These are phyloP conservation scores for Isatis lusitanica DNA, from an alignment of 441 rosid species.

Conservation along the genomic window DNA sequence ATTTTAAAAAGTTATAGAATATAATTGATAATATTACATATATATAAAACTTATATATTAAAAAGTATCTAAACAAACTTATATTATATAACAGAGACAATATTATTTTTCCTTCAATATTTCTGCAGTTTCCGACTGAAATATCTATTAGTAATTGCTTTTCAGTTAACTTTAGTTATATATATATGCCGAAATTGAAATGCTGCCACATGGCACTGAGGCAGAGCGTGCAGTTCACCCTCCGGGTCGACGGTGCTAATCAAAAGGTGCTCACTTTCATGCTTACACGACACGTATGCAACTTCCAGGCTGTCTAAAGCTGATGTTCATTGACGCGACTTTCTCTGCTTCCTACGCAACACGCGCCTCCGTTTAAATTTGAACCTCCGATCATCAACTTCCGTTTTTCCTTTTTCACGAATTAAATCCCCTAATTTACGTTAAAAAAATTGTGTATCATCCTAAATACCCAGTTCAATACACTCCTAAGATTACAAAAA, in stretches of 20 bases:
- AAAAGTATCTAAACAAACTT: too few relatives aligned
- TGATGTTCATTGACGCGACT: slow-evolving; percentile 22
- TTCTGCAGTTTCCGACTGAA: neutral
- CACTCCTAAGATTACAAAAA: too few relatives aligned
- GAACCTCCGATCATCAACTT: neutral
- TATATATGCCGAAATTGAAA: neutral
- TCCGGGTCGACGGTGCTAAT: neutral
- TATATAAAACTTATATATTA: too few relatives aligned
- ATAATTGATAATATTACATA: too few relatives aligned
- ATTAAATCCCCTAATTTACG: too few relatives aligned
- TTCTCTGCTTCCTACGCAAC: neutral
- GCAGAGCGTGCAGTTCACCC: neutral
- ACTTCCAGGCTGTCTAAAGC: slow-evolving; percentile 23
- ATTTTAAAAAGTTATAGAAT: too few relatives aligned
- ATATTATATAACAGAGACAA: too few relatives aligned
- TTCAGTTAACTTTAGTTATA: neutral
- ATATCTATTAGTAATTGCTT: neutral
- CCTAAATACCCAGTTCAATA: too few relatives aligned
- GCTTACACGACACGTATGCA: slow-evolving; percentile 25
- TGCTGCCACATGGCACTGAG: neutral
- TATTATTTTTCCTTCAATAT: neutral
- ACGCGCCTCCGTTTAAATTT: slow-evolving; percentile 18
- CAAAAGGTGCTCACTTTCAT: slow-evolving; percentile 26
- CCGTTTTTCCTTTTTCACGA: neutral
- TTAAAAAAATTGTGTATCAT: too few relatives aligned